Conservation (phyloP, 208 protist genomes). For the Leishmania arabica region DNA sequence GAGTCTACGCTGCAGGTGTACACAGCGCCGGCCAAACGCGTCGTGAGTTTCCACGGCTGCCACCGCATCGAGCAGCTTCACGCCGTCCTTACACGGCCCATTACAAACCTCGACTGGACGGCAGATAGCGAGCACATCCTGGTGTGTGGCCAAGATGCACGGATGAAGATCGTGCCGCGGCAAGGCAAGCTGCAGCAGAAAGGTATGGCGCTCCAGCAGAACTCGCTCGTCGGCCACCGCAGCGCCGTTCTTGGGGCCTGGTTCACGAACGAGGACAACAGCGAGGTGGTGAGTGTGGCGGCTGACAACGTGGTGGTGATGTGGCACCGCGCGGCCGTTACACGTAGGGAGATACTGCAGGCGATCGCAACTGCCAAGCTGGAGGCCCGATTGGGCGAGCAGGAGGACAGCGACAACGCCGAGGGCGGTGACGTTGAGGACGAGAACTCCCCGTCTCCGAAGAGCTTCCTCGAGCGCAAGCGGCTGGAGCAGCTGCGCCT, state of each 20-base stretch:
- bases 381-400: constrained; percentile 44
- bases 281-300: constrained; percentile 75
- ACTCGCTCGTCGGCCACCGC: constrained; percentile 85
- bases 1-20: constrained; percentile 90
- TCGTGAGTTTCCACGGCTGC: constrained; percentile 86
- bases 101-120: constrained; percentile 84
- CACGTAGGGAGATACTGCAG: constrained; percentile 80
- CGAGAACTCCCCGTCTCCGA: constrained; percentile 47
- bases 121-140: constrained; percentile 84
- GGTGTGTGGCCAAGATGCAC: constrained; percentile 82
- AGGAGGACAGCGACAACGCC: constrained; percentile 30
- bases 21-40: constrained; percentile 78
- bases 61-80: constrained; percentile 90
- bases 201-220: constrained; percentile 78
- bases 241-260: constrained; percentile 86
- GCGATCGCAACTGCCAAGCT: constrained; percentile 76
- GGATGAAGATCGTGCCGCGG: constrained; percentile 90
- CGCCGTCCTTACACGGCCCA: constrained; percentile 76
- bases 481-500: constrained; percentile 74
- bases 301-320: constrained; percentile 82
- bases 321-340: constrained; percentile 72
- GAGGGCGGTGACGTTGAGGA: constrained; percentile 45
- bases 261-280: constrained; percentile 63
- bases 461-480: constrained; percentile 81
- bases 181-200: constrained; percentile 74